These are phyloP conservation scores for Handroanthus guayacan DNA, from an alignment of 257 asterid genomes.

Conservation along the genomic window DNA sequence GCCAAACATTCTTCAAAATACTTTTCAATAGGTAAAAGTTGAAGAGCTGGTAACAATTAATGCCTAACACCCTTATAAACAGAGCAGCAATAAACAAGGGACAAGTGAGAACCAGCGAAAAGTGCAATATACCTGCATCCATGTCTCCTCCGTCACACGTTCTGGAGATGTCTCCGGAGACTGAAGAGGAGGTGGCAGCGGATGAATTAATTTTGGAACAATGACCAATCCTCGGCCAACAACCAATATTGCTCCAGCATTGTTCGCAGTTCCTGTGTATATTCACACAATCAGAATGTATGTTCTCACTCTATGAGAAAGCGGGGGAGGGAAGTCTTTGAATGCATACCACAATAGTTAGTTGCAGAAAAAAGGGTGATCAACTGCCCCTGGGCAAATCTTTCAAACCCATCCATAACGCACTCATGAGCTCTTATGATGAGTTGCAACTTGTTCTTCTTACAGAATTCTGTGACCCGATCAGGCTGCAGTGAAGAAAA, in stretches of 20 bases:
- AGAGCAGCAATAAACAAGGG: not conserved
- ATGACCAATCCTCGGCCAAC: slow-evolving; percentile 94
- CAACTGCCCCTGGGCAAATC: slow-evolving; percentile 98
- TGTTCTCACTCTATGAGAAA: slow-evolving; percentile 13
- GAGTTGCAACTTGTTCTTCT: slow-evolving; percentile 86
- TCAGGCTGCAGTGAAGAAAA: slow-evolving; percentile 79
- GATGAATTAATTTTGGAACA: slow-evolving; percentile 95
- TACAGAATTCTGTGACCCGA: slow-evolving; percentile 95
- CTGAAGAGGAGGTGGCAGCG: slow-evolving; percentile 92
- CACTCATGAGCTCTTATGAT: slow-evolving; percentile 99
- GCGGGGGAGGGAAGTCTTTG: slow-evolving; percentile 23
- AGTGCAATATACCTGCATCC: slow-evolving; percentile 89
- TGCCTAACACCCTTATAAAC: not conserved
- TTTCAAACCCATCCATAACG: slow-evolving; percentile 99
- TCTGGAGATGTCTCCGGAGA: slow-evolving; percentile 99
- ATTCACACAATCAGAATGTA: slow-evolving; percentile 36
- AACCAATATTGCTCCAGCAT: slow-evolving; percentile 97
- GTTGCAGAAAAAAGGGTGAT: slow-evolving; percentile 99
- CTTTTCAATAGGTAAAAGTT: no score
- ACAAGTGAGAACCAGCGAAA: not conserved
- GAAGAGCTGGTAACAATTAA: no score
- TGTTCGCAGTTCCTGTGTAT: slow-evolving; percentile 89
- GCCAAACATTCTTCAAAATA: no score
- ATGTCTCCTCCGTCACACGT: slow-evolving; percentile 73
- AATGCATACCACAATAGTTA: slow-evolving; percentile 91